A percentile compares a stretch with the other conserved stretches of the same genome.
Evolutionary conservation across 768 basidiomycete genomes (phyloP).

Genomic region (Psilocybe tampanensis): DNA sequence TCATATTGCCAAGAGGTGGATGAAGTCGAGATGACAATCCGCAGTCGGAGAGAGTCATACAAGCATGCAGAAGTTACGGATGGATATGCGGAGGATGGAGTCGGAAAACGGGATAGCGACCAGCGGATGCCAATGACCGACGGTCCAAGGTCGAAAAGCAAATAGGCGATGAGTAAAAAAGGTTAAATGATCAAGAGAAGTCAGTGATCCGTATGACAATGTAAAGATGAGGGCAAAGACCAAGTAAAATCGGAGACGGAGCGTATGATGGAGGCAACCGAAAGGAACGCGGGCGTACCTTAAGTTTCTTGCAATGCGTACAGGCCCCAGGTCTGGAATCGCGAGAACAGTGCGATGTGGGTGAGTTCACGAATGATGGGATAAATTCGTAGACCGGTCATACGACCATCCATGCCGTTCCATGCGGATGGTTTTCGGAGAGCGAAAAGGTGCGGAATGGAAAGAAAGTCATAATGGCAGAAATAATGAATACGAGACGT

Average conservation of each 20-base stretch:
- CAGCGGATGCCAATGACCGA: slow-evolving; percentile 8
- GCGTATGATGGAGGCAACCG: slow-evolving; percentile 1
- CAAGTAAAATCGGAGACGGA: slow-evolving; percentile 6
- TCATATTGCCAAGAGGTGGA: slow-evolving; percentile 1
- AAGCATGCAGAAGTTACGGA: slow-evolving; percentile 14
- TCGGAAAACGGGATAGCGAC: slow-evolving; percentile 8
- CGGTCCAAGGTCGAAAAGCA: not conserved
- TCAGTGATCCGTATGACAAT: slow-evolving; percentile 11
- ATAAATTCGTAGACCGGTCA: not conserved
- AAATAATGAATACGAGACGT: slow-evolving; percentile 1
- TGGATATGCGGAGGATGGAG: slow-evolving; percentile 8
- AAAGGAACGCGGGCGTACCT: slow-evolving; percentile 51
- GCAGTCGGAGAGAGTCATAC: slow-evolving; percentile 7
- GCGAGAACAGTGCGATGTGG: not conserved
- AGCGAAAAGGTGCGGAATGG: slow-evolving; percentile 10
- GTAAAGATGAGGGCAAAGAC: not conserved
- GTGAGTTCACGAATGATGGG: not conserved
- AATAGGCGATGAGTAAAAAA: slow-evolving; percentile 16
- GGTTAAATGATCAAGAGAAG: slow-evolving; percentile 10
- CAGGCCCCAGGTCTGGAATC: slow-evolving; percentile 75
- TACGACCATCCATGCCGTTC: not conserved
- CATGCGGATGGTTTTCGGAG: slow-evolving; percentile 10
- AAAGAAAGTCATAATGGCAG: not conserved
- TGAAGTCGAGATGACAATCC: not conserved
- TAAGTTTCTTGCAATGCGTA: slow-evolving; percentile 85